Evolutionary conservation across 2,329 filamentous ascomycete genomes (phyloP).

Genomic region (Lasiodiplodia theobromae): DNA sequence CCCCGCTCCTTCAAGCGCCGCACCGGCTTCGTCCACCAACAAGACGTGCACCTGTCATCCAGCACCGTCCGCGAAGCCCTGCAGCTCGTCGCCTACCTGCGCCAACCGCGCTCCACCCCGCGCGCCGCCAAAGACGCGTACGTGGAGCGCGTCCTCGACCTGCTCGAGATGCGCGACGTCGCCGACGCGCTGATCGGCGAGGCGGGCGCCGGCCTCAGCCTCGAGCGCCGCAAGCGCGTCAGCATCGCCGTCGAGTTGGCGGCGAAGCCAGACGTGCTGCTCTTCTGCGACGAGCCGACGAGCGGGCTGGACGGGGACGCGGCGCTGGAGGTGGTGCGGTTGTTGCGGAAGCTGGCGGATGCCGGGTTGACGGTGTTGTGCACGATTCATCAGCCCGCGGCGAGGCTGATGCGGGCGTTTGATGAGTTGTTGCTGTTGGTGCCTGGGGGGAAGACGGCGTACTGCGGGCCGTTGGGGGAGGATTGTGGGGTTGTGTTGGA

Average conservation of each 20-base stretch:
- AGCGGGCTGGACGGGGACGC: conserved; percentile 41
- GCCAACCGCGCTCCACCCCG: conserved; percentile 61
- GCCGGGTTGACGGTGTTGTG: conserved; percentile 55
- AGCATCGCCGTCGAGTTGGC: conserved; percentile 77
- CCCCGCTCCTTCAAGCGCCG: conserved; percentile 70
- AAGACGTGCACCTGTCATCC: conserved; percentile 73
- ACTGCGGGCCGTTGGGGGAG: conserved; percentile 55
- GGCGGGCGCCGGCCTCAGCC: conserved; percentile 67
- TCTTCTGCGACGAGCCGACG: conserved; percentile 67
- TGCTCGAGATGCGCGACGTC: conserved; percentile 72
- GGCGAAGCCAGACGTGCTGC: conserved; percentile 68
- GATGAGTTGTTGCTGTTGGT: conserved; percentile 54
- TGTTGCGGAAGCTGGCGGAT: conserved; percentile 67
- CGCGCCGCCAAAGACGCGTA: conserved; percentile 66
- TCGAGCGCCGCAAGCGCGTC: conserved; percentile 73
- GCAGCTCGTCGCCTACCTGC: conserved; percentile 69
- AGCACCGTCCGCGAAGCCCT: conserved; percentile 72
- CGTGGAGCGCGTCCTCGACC: conserved; percentile 69
- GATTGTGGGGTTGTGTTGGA: conserved; percentile 50
- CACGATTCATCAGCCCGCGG: conserved; percentile 56
- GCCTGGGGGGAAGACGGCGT: conserved; percentile 44
- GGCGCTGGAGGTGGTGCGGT: conserved; percentile 68
- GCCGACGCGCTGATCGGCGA: conserved; percentile 71
- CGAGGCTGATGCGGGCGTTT: conserved; percentile 55
- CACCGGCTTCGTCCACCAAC: conserved; percentile 76